phyloP scores from a whole-genome alignment of 2,329 filamentous ascomycete genomes.

The Pseudopithomyces chartarum region DNA sequence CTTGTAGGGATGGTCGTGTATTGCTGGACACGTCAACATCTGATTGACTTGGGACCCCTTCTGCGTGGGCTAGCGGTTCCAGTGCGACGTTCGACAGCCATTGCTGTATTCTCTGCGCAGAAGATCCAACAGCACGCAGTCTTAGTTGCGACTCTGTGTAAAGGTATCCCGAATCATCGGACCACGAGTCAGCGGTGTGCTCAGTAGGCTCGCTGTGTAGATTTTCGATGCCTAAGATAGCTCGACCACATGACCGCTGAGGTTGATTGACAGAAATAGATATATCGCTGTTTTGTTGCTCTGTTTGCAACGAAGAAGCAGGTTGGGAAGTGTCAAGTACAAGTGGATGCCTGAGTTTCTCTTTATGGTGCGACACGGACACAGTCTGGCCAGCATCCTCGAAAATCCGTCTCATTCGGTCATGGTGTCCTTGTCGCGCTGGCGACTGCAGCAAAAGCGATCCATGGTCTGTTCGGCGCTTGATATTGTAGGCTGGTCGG shows the following conservation, averaged over 20 bases:
- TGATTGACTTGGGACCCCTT: slow-evolving; percentile 13
- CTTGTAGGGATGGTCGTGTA: background rate
- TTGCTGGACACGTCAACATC: background rate
- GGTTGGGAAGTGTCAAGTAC: slow-evolving; percentile 29
- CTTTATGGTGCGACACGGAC: background rate
- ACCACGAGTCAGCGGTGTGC: slow-evolving; percentile 30
- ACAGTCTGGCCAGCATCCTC: slow-evolving; percentile 19
- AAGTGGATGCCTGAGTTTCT: slow-evolving; percentile 21
- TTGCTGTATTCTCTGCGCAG: slow-evolving; percentile 13
- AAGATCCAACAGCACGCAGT: slow-evolving; percentile 1
- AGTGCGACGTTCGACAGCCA: background rate
- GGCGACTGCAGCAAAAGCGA: slow-evolving; percentile 31
- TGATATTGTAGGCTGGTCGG: slow-evolving; percentile 19
- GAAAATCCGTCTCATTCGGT: slow-evolving; percentile 37
- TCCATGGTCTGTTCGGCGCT: slow-evolving; percentile 26
- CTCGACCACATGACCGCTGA: background rate
- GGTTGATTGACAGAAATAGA: background rate
- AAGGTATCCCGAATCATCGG: slow-evolving; percentile 33
- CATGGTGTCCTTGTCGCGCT: slow-evolving; percentile 33
- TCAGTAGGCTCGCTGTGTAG: background rate
- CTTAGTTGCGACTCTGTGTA: slow-evolving; percentile 4
- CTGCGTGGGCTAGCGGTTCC: background rate
- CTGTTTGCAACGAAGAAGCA: slow-evolving; percentile 6
- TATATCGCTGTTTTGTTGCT: background rate
- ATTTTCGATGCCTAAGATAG: slow-evolving; percentile 5